Evolutionary conservation across 208 protist species (phyloP).

Genomic region (Tritrichomonas musculus): DNA sequence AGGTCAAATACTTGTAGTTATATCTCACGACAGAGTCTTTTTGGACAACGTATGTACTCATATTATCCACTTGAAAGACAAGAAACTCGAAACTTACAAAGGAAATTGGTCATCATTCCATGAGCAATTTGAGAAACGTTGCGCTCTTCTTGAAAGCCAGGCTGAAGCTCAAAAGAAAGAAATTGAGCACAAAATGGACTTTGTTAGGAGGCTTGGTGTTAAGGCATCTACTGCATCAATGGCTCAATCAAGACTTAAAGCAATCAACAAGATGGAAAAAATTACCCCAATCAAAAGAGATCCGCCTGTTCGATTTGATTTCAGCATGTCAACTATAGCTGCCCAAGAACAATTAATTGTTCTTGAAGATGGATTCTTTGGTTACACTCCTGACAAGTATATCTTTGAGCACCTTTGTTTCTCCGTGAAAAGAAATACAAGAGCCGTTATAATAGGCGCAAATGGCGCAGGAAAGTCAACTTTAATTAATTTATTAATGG

Average conservation of each 20-base stretch:
- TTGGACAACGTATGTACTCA: conserved; percentile 47
- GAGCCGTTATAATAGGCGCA: conserved; percentile 30
- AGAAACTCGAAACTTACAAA: conserved; percentile 47
- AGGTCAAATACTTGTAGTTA: neutral
- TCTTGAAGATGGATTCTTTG: neutral
- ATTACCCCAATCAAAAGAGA: neutral
- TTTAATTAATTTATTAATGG: conserved; percentile 36
- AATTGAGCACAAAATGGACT: neutral
- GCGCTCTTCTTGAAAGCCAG: neutral
- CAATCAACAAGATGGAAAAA: conserved; percentile 53
- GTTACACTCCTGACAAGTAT: neutral
- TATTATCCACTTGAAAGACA: conserved; percentile 46
- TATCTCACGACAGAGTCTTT: conserved; percentile 47
- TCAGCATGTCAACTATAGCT: neutral
- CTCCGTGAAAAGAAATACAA: neutral
- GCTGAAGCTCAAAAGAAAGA: neutral
- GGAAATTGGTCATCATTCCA: conserved; percentile 45
- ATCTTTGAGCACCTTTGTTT: conserved; percentile 20
- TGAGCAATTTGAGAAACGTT: neutral
- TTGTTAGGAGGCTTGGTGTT: conserved; percentile 34
- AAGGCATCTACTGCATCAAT: conserved; percentile 52
- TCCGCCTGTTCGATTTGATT: conserved; percentile 1
- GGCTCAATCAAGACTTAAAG: conserved; percentile 58
- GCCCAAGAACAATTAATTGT: neutral
- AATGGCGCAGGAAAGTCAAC: conserved; percentile 45